phyloP scores from a whole-genome alignment of 352 stramenopile genomes.

The Globisporangium radiosum region DNA sequence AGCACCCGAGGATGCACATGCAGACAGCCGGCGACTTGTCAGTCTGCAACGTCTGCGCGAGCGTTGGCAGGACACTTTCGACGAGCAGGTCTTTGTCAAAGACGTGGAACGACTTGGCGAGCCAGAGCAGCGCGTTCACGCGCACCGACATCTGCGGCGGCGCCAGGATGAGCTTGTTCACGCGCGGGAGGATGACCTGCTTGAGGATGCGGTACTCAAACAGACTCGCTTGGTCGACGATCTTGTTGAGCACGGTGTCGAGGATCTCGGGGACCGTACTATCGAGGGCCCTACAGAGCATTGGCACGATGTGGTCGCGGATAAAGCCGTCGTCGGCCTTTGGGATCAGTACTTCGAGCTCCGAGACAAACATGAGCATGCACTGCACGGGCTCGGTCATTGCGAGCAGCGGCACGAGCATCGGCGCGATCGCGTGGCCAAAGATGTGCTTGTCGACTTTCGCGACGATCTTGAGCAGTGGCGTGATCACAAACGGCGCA shows the following conservation, averaged over 20 bases:
- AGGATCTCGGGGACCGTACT: conserved; percentile 82
- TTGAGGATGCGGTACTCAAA: conserved; percentile 89
- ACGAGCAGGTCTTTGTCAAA: conserved; percentile 86
- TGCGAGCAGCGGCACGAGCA: conserved; percentile 74
- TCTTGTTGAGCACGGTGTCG: conserved; percentile 86
- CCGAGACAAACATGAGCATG: conserved; percentile 88
- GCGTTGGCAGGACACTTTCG: conserved; percentile 74
- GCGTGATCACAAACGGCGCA: conserved; percentile 83
- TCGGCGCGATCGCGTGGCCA: conserved; percentile 59
- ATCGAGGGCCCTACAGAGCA: conserved; percentile 79
- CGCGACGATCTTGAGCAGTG: conserved; percentile 82
- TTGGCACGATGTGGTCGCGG: conserved; percentile 84
- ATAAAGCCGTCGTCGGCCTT: conserved; percentile 87
- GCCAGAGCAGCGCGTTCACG: conserved; percentile 81
- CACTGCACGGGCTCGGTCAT: conserved; percentile 86
- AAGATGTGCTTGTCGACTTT: conserved; percentile 86
- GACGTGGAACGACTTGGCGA: conserved; percentile 85
- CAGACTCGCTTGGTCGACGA: conserved; percentile 78
- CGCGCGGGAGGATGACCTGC: conserved; percentile 76
- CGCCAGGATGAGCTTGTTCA: conserved; percentile 84
- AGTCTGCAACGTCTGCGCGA: conserved; percentile 60
- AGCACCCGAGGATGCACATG: conserved; percentile 86
- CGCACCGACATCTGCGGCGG: conserved; percentile 77
- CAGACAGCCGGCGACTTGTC: conserved; percentile 82
- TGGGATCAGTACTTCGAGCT: conserved; percentile 72